Evolutionary conservation across 2,329 filamentous ascomycete genomes (phyloP), one percentile per base, ranked within the genome.

Genomic region (Penicillium aurantiogriseum): DNA sequence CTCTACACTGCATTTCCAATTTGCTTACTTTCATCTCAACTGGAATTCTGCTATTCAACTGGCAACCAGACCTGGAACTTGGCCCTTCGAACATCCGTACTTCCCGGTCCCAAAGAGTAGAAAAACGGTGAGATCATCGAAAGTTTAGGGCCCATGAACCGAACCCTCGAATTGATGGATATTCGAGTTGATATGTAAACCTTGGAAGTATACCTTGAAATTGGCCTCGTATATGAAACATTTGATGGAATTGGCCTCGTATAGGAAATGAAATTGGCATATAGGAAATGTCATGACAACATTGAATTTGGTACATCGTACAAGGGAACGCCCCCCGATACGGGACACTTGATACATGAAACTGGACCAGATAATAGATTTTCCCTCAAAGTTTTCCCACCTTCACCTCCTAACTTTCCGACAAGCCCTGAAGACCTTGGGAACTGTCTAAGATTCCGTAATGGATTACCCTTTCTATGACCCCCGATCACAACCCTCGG

Each of bases 391-490:
- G 43, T 48, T 48, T 48, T 48, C 17, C 35, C 19, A 21, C 21
- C 43, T 33, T 33, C 19, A 38, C 43, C 42, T 36, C 42, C 49
- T 45, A 42, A 46, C 35, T 53, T 36, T 36, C 40, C 42, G 40
- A 43, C 27, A 25, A 23, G 19, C 2, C 21, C 19, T 38, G 17
- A 5, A 48, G 21, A 46, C 46, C 19, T 44, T 51, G 49, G 29
- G 23, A 36, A 25, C 21, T 25, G 17, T 36, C 31, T 25, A 27
- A 33, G 31, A 55, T 43, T 39, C 36, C 45, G 42, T 47, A 46
- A 86, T 86, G 83, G 82, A 86, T 65, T 86, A 84, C 70, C 76
- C 78, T 52, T 85, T 82, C 70, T 85, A 80, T 64, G 65, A 67
- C 47, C 66, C 69, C 19, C 65, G 66, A 43, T 73, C 76, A 38